Percentiles rank a stretch among this genome's conserved stretches.
Evolutionary conservation across 345 rosid species (phyloP).

Genomic region (Eucalyptus curtisii): DNA sequence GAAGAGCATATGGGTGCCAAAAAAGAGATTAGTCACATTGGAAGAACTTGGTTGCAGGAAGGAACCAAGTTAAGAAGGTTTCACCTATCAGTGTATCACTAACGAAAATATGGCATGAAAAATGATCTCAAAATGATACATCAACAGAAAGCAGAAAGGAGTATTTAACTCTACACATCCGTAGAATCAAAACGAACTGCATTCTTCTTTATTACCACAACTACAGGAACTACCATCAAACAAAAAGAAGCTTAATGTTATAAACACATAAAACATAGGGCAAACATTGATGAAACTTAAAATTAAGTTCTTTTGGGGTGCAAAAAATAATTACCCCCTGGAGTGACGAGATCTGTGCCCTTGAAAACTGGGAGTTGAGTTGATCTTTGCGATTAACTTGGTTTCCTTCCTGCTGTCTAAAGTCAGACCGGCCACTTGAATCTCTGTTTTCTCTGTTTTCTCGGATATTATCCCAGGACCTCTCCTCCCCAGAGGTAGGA

Average conservation of each 20-base stretch:
- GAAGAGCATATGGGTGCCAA: neutral
- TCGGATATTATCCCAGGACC: constrained; percentile 47
- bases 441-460: constrained; percentile 45
- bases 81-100: neutral
- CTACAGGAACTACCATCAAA: neutral
- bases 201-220: neutral
- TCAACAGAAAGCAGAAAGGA: neutral
- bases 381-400: constrained; percentile 43
- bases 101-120: neutral
- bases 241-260: neutral
- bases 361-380: constrained; percentile 25
- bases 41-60: neutral
- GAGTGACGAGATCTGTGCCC: constrained; percentile 30
- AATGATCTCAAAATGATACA: neutral
- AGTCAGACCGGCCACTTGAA: constrained; percentile 15
- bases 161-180: neutral
- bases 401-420: constrained; percentile 30
- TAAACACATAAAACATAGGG: neutral
- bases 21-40: neutral
- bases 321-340: constrained; percentile 32
- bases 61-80: neutral
- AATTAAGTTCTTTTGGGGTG: neutral
- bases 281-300: neutral
- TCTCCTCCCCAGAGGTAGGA: constrained; percentile 53
- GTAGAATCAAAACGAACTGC: neutral